Evolutionary conservation across 345 rosid species (phyloP).

Genomic region (Brassica nigra): DNA sequence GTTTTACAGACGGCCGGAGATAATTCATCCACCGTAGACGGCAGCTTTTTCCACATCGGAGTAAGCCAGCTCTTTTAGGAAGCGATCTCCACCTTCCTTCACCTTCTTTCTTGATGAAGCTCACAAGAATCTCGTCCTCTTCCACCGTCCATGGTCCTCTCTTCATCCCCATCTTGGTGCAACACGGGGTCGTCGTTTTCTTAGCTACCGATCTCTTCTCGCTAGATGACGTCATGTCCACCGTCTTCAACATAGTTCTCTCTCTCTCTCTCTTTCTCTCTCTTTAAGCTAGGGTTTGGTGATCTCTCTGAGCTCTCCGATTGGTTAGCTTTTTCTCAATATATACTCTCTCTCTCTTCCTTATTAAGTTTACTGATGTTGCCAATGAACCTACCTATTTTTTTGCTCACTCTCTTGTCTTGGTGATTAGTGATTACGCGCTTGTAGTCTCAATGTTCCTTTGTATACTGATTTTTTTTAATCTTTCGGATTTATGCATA

Average conservation of each 20-base stretch:
- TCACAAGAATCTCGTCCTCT: slow-evolving; percentile 68
- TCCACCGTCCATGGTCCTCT: slow-evolving; percentile 92
- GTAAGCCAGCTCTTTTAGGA: slow-evolving; percentile 79
- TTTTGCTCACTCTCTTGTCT: slow-evolving; percentile 23
- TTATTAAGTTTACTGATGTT: slow-evolving; percentile 33
- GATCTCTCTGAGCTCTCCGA: slow-evolving; percentile 26
- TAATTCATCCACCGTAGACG: slow-evolving; percentile 97
- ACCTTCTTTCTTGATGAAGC: slow-evolving; percentile 69
- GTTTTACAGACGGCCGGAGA: slow-evolving; percentile 77
- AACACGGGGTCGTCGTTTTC: slow-evolving; percentile 57
- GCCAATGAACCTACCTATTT: slow-evolving; percentile 37
- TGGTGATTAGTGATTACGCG: slow-evolving; percentile 10
- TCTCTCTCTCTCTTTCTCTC: background rate
- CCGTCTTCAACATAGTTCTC: background rate
- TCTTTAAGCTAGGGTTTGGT: slow-evolving; percentile 32
- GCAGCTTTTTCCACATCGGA: slow-evolving; percentile 87
- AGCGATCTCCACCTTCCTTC: slow-evolving; percentile 84
- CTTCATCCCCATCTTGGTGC: slow-evolving; percentile 72
- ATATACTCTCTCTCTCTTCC: background rate
- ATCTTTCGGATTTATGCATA: background rate
- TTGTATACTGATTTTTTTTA: background rate
- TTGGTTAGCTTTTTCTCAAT: slow-evolving; percentile 6
- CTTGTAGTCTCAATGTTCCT: background rate
- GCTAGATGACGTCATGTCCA: slow-evolving; percentile 18
- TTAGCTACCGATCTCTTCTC: slow-evolving; percentile 3